Evolutionary conservation across 768 basidiomycete genomes (phyloP).

Genomic region (Pleurotus platypus): DNA sequence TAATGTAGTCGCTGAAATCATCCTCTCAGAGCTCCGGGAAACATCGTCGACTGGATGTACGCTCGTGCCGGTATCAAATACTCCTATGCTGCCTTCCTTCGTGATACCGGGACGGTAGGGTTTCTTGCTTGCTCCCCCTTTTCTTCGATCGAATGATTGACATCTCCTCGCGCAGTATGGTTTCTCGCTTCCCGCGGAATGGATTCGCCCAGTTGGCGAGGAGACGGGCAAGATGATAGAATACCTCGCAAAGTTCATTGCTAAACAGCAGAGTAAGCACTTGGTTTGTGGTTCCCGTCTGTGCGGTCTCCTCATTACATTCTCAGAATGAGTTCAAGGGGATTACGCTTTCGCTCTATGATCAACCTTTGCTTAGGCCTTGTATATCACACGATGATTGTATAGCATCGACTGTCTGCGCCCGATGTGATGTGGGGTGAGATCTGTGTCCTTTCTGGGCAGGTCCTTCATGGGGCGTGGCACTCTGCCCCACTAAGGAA

Average conservation of each 20-base stretch:
- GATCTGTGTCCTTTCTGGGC: too few species aligned
- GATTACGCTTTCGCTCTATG: too few species aligned
- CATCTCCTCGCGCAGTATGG: slow-evolving; percentile 50
- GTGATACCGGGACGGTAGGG: slow-evolving; percentile 70
- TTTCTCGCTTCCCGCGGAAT: slow-evolving; percentile 65
- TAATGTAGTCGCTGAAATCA: slow-evolving; percentile 8
- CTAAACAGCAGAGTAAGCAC: slow-evolving; percentile 21
- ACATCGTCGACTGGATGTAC: slow-evolving; percentile 68
- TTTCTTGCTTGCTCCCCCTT: not conserved
- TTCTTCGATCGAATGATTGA: slow-evolving; percentile 2
- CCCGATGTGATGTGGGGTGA: too few species aligned
- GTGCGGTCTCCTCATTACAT: too few species aligned
- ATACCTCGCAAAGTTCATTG: slow-evolving; percentile 68
- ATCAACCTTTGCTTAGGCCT: too few species aligned
- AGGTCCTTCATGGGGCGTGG: too few species aligned
- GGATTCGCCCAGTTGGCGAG: slow-evolving; percentile 78
- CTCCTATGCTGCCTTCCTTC: slow-evolving; percentile 59
- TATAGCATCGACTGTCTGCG: too few species aligned
- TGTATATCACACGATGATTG: too few species aligned
- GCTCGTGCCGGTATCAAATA: slow-evolving; percentile 53
- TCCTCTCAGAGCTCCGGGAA: slow-evolving; percentile 46
- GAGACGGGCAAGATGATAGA: slow-evolving; percentile 65
- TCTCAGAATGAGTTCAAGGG: too few species aligned
- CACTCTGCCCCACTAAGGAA: too few species aligned
- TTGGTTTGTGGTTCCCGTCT: not conserved